Percentiles rank a stretch among this genome's conserved stretches.
phyloP scores from a whole-genome alignment of 2,329 filamentous ascomycete genomes.

The Calonectria multiphialidica region DNA sequence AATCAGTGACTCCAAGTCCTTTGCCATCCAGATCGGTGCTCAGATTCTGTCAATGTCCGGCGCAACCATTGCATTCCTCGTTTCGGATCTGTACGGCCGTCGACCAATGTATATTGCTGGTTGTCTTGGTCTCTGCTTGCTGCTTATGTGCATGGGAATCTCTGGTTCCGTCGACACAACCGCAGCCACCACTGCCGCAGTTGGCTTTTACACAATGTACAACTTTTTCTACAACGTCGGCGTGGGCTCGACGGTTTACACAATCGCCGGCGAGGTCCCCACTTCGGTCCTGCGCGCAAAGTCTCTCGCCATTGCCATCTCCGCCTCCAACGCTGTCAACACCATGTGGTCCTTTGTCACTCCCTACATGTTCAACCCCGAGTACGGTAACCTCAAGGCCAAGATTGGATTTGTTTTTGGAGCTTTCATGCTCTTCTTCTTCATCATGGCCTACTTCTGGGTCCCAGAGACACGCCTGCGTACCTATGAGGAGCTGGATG shows the following conservation, averaged over 20 bases:
- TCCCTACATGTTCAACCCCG: constrained; percentile 57
- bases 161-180: constrained; percentile 38
- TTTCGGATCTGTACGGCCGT: constrained; percentile 44
- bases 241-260: constrained; percentile 56
- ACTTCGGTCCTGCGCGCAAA: constrained; percentile 57
- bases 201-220: constrained; percentile 54
- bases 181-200: constrained; percentile 39
- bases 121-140: constrained; percentile 33
- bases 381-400: constrained; percentile 51
- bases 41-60: constrained; percentile 46
- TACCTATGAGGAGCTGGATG: constrained; percentile 45
- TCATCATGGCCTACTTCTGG: constrained; percentile 55
- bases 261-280: constrained; percentile 57
- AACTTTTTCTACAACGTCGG: constrained; percentile 56
- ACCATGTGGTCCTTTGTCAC: constrained; percentile 59
- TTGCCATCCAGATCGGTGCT: constrained; percentile 44
- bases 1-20: constrained; percentile 42
- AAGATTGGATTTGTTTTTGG: constrained; percentile 57
- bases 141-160: constrained; percentile 47
- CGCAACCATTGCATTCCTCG: constrained; percentile 42
- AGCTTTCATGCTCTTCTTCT: constrained; percentile 50
- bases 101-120: constrained; percentile 45
- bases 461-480: constrained; percentile 60
- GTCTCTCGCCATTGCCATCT: constrained; percentile 58
- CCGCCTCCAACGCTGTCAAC: constrained; percentile 53